Evolutionary conservation across 371 early-diverging fungal genomes (phyloP), one percentile per base, ranked within the genome.

Genomic region (Rhizopus microsporus): DNA sequence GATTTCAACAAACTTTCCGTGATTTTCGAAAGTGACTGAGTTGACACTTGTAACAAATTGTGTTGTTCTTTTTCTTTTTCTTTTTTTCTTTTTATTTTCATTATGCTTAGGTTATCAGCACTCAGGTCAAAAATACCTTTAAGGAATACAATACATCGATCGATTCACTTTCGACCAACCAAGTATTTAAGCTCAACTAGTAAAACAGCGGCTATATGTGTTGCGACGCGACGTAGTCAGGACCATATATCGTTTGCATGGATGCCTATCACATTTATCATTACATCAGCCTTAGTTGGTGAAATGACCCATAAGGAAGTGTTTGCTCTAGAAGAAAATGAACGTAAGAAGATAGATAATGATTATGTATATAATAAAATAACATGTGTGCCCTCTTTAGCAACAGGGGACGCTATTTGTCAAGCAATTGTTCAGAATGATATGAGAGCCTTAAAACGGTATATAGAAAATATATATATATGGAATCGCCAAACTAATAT

Each of bases 381-480:
- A 17, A 10, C 3, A 9, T 33, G 16, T 40, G 15, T 33, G 23
- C 7, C 33, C 6, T 30, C 43, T 37, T 5, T 51, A 78, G 78
- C 55, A 4, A 60, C 63, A 8, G 75, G 75, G 7, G 72, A 78
- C 42, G 48, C 61, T 31, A 66, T 78, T 33, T 78, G 79, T 54
- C 70, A 75, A 60, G 75, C 74, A 3, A 78, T 78, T 46, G 58
- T 78, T 39, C 71, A 69, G 5, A 72, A 74, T 33, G 75, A 78
- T 48, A 60, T 75, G 29, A 63, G 61, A 42, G 54, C 63, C 7
- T 51, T 78, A 30, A 71, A 72, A 63, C 69, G 57, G 75, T 75
- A 69, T 56, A 32, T 53, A n/a, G 15, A 34, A 4, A 59, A 13
- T 6, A 15, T 5, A 44, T 44, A 44, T 23, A 23, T 2, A 44